Conservation (phyloP, 805 yeast species). For the Candida caryicola region DNA sequence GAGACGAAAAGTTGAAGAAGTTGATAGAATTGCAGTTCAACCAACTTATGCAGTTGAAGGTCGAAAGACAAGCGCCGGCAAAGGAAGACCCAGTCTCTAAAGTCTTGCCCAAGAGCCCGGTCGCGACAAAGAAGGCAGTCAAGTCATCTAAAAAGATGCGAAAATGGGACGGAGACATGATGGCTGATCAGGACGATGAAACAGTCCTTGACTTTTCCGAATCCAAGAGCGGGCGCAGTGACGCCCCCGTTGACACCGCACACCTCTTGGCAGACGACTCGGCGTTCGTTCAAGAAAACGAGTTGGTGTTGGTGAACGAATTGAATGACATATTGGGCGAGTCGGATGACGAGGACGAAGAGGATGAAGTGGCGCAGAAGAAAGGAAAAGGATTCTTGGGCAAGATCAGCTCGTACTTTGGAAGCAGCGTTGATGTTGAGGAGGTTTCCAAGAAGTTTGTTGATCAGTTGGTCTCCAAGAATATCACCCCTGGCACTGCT, state of each 20-base stretch:
- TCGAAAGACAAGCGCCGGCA: slow-evolving; percentile 4
- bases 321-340: slow-evolving; percentile 37
- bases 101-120: slow-evolving; percentile 1
- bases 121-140: slow-evolving; percentile 7
- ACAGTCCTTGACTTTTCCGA: slow-evolving; percentile 34
- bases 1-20: slow-evolving; percentile 26
- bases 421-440: slow-evolving; percentile 47
- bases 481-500: slow-evolving; percentile 90
- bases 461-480: slow-evolving; percentile 77
- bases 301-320: slow-evolving; percentile 40
- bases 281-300: slow-evolving; percentile 38
- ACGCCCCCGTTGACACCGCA: slow-evolving; percentile 1
- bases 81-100: background rate
- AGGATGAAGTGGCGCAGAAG: slow-evolving; percentile 10
- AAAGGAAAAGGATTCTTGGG: slow-evolving; percentile 30
- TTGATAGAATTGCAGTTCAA: slow-evolving; percentile 39
- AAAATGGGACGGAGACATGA: slow-evolving; percentile 41
- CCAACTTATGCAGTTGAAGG: slow-evolving; percentile 32
- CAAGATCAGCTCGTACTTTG: slow-evolving; percentile 37
- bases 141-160: slow-evolving; percentile 36
- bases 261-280: slow-evolving; percentile 20
- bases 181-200: slow-evolving; percentile 26
- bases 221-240: slow-evolving; percentile 8
- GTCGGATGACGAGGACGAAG: slow-evolving; percentile 29
- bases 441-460: slow-evolving; percentile 64